Conservation (phyloP, 768 basidiomycete genomes). For the Suillus subalutaceus region DNA sequence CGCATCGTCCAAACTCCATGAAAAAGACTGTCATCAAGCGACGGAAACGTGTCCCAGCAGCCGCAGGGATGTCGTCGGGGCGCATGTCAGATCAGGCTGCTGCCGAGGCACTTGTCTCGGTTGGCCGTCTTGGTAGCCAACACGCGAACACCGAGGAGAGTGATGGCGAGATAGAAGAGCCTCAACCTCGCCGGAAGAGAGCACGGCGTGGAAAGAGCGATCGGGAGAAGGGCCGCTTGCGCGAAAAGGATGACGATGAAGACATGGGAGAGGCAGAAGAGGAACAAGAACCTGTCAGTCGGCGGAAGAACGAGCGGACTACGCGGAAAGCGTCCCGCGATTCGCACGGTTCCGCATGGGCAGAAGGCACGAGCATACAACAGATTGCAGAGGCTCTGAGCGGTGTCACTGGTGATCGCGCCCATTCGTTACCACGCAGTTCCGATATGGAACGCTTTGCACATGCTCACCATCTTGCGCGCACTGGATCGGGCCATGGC, state of each 20-base stretch:
- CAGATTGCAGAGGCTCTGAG: constrained; percentile 35
- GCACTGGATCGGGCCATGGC: constrained; percentile 37
- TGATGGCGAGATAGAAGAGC: constrained; percentile 44
- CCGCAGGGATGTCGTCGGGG: constrained; percentile 47
- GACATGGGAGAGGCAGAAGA: constrained; percentile 50
- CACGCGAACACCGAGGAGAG: constrained; percentile 44
- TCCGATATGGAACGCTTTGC: constrained; percentile 36
- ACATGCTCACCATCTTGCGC: constrained; percentile 33
- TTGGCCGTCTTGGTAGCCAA: constrained; percentile 56
- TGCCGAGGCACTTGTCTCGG: constrained; percentile 85
- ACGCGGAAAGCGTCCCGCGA: constrained; percentile 38
- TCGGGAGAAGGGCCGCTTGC: constrained; percentile 39
- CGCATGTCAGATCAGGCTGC: constrained; percentile 84
- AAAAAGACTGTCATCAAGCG: constrained; percentile 99
- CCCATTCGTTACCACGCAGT: constrained; percentile 36
- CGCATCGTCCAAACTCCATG: constrained; percentile 97
- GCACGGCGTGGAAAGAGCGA: constrained; percentile 43
- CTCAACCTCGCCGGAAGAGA: constrained; percentile 63
- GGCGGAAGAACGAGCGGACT: constrained; percentile 37
- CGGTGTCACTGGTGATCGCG: constrained; percentile 29
- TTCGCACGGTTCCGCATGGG: constrained; percentile 35
- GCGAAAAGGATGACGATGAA: constrained; percentile 48
- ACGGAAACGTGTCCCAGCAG: constrained; percentile 95
- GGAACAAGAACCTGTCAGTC: constrained; percentile 19
- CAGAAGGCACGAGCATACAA: constrained; percentile 39